phyloP scores from a whole-genome alignment of 2,329 filamentous ascomycete genomes.

The Zymoseptoria ardabiliae region DNA sequence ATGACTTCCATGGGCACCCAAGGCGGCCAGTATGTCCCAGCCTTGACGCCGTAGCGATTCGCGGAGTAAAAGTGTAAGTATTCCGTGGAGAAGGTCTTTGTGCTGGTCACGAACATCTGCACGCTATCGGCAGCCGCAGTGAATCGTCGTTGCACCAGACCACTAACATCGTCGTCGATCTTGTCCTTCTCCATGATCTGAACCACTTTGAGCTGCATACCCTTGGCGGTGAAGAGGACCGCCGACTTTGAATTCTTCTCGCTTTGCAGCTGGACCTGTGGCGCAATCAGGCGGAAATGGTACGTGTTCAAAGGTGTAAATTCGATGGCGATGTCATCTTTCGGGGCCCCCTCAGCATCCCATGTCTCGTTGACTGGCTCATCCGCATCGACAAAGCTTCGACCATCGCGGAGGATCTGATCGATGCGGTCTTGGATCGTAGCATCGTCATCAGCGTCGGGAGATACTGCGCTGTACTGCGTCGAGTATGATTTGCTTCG shows the following conservation, averaged over 20 bases:
- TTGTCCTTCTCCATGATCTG: conserved; percentile 97
- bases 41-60: conserved; percentile 80
- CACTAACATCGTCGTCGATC: conserved; percentile 85
- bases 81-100: conserved; percentile 78
- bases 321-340: conserved; percentile 73
- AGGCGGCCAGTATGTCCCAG: conserved; percentile 85
- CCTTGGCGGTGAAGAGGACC: conserved; percentile 92
- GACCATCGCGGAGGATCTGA: conserved; percentile 75
- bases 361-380: conserved; percentile 47
- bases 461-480: conserved; percentile 26
- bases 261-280: conserved; percentile 95
- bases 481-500: conserved; percentile 22
- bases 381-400: conserved; percentile 70
- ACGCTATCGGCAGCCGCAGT: conserved; percentile 93
- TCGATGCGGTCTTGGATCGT: conserved; percentile 80
- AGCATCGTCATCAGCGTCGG: conserved; percentile 51
- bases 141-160: conserved; percentile 89
- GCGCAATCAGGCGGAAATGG: conserved; percentile 87
- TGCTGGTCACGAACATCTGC: conserved; percentile 95
- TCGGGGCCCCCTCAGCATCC: conserved; percentile 28
- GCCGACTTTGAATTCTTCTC: conserved; percentile 97
- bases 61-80: conserved; percentile 90
- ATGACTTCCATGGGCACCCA: conserved; percentile 99
- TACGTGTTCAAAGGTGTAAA: conserved; percentile 91
- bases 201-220: conserved; percentile 95